These are phyloP conservation scores for Nematodospora anomalae DNA, from an alignment of 1,139 yeast genomes.

Conservation along the genomic window DNA sequence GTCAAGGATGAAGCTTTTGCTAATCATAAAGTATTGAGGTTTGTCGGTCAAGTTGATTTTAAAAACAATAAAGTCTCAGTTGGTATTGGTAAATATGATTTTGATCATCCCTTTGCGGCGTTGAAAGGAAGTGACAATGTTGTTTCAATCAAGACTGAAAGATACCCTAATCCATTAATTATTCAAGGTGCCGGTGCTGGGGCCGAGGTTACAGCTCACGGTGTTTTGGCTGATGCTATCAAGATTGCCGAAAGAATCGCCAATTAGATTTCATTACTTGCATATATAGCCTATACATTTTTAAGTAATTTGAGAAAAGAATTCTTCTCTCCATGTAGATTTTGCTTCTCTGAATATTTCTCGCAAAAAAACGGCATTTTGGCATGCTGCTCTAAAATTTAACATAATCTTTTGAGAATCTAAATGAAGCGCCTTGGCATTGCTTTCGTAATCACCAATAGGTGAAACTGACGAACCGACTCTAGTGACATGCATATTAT, in stretches of 20 bases:
- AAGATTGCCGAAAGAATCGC: slow-evolving; percentile 87
- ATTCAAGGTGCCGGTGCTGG: slow-evolving; percentile 99
- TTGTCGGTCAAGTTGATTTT: slow-evolving; percentile 87
- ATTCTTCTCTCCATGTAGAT: slow-evolving; percentile 42
- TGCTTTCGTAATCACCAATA: slow-evolving; percentile 27
- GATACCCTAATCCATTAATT: slow-evolving; percentile 90
- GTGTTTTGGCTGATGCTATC: slow-evolving; percentile 90
- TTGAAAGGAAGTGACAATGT: slow-evolving; percentile 96
- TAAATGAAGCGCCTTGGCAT: slow-evolving; percentile 33
- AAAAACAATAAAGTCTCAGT: slow-evolving; percentile 69
- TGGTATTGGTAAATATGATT: slow-evolving; percentile 81
- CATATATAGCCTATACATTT: slow-evolving; percentile 2
- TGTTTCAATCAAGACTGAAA: slow-evolving; percentile 83
- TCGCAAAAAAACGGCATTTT: slow-evolving; percentile 46
- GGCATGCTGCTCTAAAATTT: slow-evolving; percentile 64
- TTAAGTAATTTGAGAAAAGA: slow-evolving; percentile 13
- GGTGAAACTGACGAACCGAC: slow-evolving; percentile 42
- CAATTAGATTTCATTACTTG: slow-evolving; percentile 18
- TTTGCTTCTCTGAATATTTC: slow-evolving; percentile 61
- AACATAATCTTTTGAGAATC: slow-evolving; percentile 77
- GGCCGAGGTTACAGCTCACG: slow-evolving; percentile 98
- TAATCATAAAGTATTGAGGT: slow-evolving; percentile 85
- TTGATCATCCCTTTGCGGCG: slow-evolving; percentile 93
- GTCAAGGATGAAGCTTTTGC: slow-evolving; percentile 79
- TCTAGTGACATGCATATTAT: slow-evolving; percentile 69